Conservation (phyloP, 225 moss, liverwort and hornwort species). For the Antitrichia curtipendula region DNA sequence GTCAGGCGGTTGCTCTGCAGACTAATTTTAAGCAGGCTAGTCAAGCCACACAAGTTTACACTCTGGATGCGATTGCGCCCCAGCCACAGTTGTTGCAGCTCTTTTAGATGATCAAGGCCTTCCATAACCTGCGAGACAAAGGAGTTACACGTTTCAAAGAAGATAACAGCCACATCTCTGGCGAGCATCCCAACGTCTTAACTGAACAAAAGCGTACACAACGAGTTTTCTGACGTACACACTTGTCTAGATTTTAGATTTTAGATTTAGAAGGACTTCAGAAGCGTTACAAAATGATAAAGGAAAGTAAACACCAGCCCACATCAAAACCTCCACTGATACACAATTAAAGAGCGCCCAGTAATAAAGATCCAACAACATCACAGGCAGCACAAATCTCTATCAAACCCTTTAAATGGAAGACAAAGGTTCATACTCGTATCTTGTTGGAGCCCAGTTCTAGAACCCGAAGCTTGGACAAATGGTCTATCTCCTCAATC, state of each 20-base stretch:
- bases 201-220: background rate
- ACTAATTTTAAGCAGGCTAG: conserved; percentile 63
- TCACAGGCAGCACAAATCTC: background rate
- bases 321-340: background rate
- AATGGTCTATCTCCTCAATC: conserved; percentile 75
- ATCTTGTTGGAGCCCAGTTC: conserved; percentile 91
- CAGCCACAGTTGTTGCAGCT: conserved; percentile 80
- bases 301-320: background rate
- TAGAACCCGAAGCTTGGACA: conserved; percentile 53
- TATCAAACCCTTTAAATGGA: background rate
- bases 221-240: background rate
- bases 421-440: conserved; percentile 18
- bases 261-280: background rate
- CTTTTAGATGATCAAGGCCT: conserved; percentile 54
- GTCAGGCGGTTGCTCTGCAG: conserved; percentile 89
- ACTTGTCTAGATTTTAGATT: background rate
- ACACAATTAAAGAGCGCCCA: background rate
- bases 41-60: conserved; percentile 70
- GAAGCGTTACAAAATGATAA: background rate
- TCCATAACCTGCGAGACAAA: conserved; percentile 45
- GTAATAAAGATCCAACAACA: background rate
- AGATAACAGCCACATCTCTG: background rate
- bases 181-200: background rate
- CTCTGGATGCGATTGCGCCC: conserved; percentile 76
- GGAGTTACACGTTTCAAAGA: background rate